Conservation (phyloP, 2,329 filamentous ascomycete genomes). For the Xenoacremonium recifei region DNA sequence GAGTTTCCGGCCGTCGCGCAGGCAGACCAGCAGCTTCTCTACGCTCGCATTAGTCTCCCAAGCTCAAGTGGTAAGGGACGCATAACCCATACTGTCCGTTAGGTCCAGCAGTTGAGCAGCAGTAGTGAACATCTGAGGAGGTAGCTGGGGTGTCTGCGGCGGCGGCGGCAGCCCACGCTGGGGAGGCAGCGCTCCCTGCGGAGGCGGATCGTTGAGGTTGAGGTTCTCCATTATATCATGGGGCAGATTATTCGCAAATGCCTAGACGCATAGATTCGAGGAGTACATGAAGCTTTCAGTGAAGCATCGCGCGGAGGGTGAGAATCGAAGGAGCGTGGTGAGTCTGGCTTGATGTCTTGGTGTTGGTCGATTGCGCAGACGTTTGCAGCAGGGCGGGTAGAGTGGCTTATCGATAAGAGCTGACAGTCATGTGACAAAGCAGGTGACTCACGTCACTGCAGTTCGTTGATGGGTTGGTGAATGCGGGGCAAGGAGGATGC, state of each 20-base stretch:
- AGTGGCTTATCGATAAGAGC: constrained; percentile 21
- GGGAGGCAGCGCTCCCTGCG: constrained; percentile 33
- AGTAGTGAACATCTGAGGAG: constrained; percentile 97
- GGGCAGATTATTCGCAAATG: no score
- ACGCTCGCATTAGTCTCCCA: no score
- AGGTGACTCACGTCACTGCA: constrained; percentile 13
- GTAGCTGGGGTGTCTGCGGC: constrained; percentile 62
- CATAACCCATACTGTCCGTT: constrained; percentile 85
- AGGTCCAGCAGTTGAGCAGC: constrained; percentile 93
- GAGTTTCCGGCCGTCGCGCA: constrained; percentile 91
- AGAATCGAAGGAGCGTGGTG: no score
- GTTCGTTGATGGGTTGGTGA: constrained; percentile 1
- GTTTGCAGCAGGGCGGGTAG: constrained; percentile 10
- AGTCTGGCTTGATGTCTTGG: constrained; percentile 19
- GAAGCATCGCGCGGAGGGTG: no score
- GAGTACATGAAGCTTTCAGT: no score
- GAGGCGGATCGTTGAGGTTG: constrained; percentile 48
- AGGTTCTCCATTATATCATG: constrained; percentile 52
- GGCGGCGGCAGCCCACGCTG: constrained; percentile 32
- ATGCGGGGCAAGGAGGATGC: constrained; percentile 23
- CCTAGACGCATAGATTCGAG: no score
- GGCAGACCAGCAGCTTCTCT: constrained; percentile 93
- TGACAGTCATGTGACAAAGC: constrained; percentile 14
- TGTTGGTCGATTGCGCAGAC: constrained; percentile 20
- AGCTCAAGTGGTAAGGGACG: no score